Evolutionary conservation across 2,329 filamentous ascomycete species (phyloP), one percentile per base, ranked within the genome.

Genomic region (Alternaria sp.): DNA sequence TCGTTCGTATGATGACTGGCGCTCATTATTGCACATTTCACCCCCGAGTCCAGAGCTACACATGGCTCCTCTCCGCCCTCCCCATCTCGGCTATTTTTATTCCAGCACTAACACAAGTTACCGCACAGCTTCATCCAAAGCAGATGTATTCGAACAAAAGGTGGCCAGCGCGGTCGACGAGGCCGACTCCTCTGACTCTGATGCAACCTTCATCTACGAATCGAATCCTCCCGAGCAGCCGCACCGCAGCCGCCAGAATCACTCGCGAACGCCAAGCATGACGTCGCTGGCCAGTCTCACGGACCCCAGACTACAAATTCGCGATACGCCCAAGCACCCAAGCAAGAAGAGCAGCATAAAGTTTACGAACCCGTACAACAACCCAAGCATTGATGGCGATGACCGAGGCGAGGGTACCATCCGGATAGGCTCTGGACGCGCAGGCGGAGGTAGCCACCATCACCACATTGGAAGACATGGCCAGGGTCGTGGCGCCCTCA

Each of bases 181-280:
- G 77, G 93, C 92, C 42, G 91, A 97, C 77, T 96, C 94, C 11
- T 97, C 94, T 6, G 95, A 99, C 76, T 98, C 94, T 1, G 95
- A 97, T 72, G 95, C 98, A 78, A 98, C 95, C 0, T 99, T 98
- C 77, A 95, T 99, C 14, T 99, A 99, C 79, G 95, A 99, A 78
- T 98, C 95, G 26, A 99, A 99, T 72, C 95, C 94, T 9, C 84
- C 85, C 13, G 87, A 88, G 66, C 82, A 79, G 54, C 78, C 84
- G 29, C 81, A 85, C 51, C 91, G 92, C 51, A 86, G 87, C 63
- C 86, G 93, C 61, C 92, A 94, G 77, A 94, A 98, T 56, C 76
- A 78, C 79, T 98, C 94, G 21, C 88, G 95, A 62, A 99, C 95
- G 1, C 95, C 95, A 6, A 98, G 93, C 77, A 91, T 93, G 41